Evolutionary conservation across 305 asterid genomes (phyloP), one percentile per base, ranked within the genome.

Genomic region (Fraxinus paxiana): DNA sequence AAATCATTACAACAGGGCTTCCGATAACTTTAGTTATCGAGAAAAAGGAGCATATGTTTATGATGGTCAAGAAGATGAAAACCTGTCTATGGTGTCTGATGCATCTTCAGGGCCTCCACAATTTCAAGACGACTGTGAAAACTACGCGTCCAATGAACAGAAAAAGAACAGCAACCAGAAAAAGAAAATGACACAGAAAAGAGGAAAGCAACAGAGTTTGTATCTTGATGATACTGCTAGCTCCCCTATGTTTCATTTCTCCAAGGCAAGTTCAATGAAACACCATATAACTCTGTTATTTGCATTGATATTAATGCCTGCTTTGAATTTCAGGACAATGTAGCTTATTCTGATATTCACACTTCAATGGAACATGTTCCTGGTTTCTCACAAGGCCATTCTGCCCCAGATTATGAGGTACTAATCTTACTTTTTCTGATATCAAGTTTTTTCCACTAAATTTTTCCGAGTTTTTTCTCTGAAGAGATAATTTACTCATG

Each of bases 61-160:
- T 28, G 83, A 77, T 4, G 92, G 86, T 1, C 22, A 81, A 15
- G 88, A 83, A 12, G 90, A 88, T 65, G 96, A 94, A 80, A 97
- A 92, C 85, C 87, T 91, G 77, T 94, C 98, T 0, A 93, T 94
- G 98, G 88, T 94, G 51, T 94, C 98, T 0, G 97, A 93, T 89
- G 98, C 98, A 6, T 93, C 98, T 0, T 93, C 98, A 0, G 96
- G 92, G 33, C 98, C 73, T 77, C 97, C 98, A 73, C 97, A 93
- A 8, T 89, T 79, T 56, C 69, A 80, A 70, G 84, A 83, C 15
- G 34, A 56, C 5, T 46, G 8, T 77, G 18, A 15, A 7, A 33
- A 41, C 18, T 63, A 63, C 15, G 12, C 12, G 5, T 77, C 67
- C 0, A 84, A 85, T 73, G 82, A 82, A 63, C 72, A 80, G 35